Evolutionary conservation across 768 basidiomycete genomes (phyloP).

Genomic region (Hygrophoropsis aurantiaca): DNA sequence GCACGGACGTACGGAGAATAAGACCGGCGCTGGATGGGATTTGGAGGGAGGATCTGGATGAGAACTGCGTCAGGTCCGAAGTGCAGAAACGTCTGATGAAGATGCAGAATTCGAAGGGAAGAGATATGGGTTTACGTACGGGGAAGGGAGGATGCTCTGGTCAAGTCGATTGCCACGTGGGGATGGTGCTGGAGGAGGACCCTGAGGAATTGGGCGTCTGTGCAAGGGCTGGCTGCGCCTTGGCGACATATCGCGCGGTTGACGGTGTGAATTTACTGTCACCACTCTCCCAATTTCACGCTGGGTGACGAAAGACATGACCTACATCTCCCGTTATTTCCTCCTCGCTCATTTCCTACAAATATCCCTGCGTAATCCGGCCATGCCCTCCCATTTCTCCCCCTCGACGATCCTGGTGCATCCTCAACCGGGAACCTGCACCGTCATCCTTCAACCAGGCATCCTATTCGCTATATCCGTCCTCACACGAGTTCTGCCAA

Average conservation of each 20-base stretch:
- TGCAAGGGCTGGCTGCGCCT: neutral
- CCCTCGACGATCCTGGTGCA: constrained; percentile 8
- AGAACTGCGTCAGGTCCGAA: neutral
- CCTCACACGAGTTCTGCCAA: constrained; percentile 13
- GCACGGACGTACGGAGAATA: no score
- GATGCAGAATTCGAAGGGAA: neutral
- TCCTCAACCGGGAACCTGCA: neutral
- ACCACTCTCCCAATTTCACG: constrained; percentile 19
- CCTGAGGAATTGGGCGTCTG: no score
- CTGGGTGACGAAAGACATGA: constrained; percentile 26
- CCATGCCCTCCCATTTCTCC: constrained; percentile 1
- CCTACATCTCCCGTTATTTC: constrained; percentile 22
- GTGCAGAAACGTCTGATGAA: constrained; percentile 4
- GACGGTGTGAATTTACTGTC: constrained; percentile 30
- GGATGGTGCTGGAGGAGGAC: constrained; percentile 1
- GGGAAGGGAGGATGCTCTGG: constrained; percentile 2
- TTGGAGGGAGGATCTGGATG: neutral
- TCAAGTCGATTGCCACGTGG: constrained; percentile 24
- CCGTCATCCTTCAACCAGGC: constrained; percentile 7
- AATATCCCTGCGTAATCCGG: constrained; percentile 24
- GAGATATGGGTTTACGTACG: constrained; percentile 7
- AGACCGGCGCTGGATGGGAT: no score
- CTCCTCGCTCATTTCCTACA: constrained; percentile 6
- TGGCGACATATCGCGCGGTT: constrained; percentile 18
- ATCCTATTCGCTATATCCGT: constrained; percentile 18